Evolutionary conservation across 2,329 filamentous ascomycete genomes (phyloP), one percentile per base, ranked within the genome.

Genomic region (Nectriaceae sp.): DNA sequence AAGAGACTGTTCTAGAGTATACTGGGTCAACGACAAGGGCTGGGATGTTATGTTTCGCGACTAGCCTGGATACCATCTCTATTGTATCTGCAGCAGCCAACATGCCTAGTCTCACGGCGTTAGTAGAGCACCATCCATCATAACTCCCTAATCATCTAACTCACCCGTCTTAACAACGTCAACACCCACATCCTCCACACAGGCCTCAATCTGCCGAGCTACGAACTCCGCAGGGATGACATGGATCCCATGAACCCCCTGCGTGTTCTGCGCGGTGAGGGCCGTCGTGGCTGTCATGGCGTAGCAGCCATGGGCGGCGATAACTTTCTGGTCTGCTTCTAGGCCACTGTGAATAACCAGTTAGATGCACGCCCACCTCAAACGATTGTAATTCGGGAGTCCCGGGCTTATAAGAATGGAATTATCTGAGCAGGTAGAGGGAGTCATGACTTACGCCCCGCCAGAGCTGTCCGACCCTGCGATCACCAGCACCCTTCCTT

Each of bases 241-340:
- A 64, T 96, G 90, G 43, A 97, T 90, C 55, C 80, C 90, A 53
- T 84, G 77, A 13, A 97, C 91, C 4, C 90, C 90, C 44, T 82
- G 78, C 0, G 94, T 99, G 70, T 97, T 96, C 66, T 97, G 94
- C 15, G 90, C 92, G n/a, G 94, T 99, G 64, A 99, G 75, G 18
- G 93, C 93, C 13, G 93, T 95, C 10, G 93, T 97, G 19, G 92
- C 90, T 42, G 93, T 97, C 85, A 97, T 95, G 50, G 90, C 91
- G 77, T 97, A 97, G 73, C 89, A 94, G 50, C 88, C 86, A 80
- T 97, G 91, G 16, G 89, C 90, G 38, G 91, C 88, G 52, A 96
- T 87, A 52, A 96, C 91, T 68, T 96, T 96, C 66, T 97, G 92
- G 67, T 97, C 93, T 33, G 93, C 94, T 70, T 99, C 93, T 26